Evolutionary conservation across 371 early-diverging fungal genomes (phyloP).

Genomic region (Mucor plumbeus): DNA sequence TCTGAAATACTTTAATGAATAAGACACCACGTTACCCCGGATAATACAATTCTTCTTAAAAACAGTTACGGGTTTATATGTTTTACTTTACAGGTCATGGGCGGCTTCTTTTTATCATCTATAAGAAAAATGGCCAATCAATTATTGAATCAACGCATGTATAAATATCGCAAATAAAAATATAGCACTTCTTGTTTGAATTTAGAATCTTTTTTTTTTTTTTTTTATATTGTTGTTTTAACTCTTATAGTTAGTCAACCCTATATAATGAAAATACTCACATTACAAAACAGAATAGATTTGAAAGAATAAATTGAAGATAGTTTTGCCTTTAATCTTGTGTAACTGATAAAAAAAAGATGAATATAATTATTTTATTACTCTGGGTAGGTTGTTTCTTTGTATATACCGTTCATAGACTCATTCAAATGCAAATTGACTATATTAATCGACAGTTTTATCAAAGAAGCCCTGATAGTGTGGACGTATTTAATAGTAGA

Average conservation of each 20-base stretch:
- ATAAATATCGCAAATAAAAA: not conserved
- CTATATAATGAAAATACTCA: no score
- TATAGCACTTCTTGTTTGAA: not conserved
- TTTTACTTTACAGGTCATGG: not conserved
- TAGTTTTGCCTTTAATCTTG: not conserved
- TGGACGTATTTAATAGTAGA: not conserved
- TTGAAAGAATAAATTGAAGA: slow-evolving; percentile 1
- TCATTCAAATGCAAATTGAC: not conserved
- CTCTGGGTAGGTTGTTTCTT: no score
- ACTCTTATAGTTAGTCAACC: no score
- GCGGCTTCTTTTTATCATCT: not conserved
- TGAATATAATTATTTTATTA: no score
- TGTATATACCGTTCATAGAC: not conserved
- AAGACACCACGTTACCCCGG: slow-evolving; percentile 5
- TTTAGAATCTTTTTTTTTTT: not conserved
- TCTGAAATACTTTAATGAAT: not conserved
- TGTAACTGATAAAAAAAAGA: not conserved
- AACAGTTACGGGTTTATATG: not conserved
- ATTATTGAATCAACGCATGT: not conserved
- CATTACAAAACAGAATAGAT: not conserved
- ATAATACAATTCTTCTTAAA: not conserved
- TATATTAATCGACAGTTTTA: not conserved
- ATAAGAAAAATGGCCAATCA: not conserved
- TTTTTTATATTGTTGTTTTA: no score
- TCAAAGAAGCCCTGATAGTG: not conserved